Conservation (phyloP, 257 asterid genomes). For the Apocynum venetum region DNA sequence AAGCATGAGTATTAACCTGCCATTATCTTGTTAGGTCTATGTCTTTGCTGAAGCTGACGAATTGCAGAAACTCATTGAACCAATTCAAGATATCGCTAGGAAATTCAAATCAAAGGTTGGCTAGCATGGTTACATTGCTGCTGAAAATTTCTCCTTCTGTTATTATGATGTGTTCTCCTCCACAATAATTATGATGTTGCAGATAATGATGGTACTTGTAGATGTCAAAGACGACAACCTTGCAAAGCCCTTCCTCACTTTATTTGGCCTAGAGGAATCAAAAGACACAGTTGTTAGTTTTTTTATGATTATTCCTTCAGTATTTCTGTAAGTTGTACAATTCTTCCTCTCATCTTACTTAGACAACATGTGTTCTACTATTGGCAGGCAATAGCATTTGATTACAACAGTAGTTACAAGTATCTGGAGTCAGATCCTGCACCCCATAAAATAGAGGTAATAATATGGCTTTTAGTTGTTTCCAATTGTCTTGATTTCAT, state of each 20-base stretch:
- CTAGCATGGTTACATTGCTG: slow-evolving; percentile 4
- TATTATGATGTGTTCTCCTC: slow-evolving; percentile 8
- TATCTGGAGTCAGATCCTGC: slow-evolving; percentile 64
- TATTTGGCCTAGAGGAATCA: slow-evolving; percentile 84
- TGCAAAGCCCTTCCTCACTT: slow-evolving; percentile 85
- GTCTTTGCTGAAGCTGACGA: slow-evolving; percentile 68
- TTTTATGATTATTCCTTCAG: background rate
- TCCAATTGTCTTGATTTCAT: slow-evolving; percentile 13
- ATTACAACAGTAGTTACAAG: slow-evolving; percentile 56
- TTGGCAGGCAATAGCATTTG: slow-evolving; percentile 62
- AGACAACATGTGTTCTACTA: background rate
- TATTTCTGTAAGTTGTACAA: slow-evolving; percentile 9
- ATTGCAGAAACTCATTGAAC: slow-evolving; percentile 51
- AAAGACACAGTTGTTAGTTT: slow-evolving; percentile 48
- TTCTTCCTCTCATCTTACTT: slow-evolving; percentile 7
- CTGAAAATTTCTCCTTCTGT: slow-evolving; percentile 10
- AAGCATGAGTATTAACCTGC: background rate
- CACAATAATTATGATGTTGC: slow-evolving; percentile 27
- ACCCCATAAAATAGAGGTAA: slow-evolving; percentile 62
- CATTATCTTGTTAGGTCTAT: slow-evolving; percentile 53
- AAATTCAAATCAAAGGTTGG: slow-evolving; percentile 80
- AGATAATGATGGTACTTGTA: slow-evolving; percentile 73
- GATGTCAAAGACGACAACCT: slow-evolving; percentile 79
- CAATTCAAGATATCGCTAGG: slow-evolving; percentile 61
- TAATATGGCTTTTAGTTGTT: slow-evolving; percentile 17